phyloP scores from a whole-genome alignment of 1,139 yeast species.

The Lodderomyces elongisporus region DNA sequence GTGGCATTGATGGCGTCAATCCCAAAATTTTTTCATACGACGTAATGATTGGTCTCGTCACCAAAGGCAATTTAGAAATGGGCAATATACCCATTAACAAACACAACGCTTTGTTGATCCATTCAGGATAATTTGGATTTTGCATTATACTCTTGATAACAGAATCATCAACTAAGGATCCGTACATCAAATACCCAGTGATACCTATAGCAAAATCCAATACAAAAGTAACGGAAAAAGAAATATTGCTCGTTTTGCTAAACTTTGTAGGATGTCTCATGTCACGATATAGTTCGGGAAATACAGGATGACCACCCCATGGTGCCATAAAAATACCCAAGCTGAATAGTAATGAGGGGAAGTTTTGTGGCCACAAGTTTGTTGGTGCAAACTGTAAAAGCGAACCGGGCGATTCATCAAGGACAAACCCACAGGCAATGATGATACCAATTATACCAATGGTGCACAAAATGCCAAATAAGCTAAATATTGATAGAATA shows the following conservation, averaged over 20 bases:
- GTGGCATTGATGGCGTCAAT: constrained; percentile 8
- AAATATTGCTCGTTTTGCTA: constrained; percentile 21
- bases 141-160: constrained; percentile 35
- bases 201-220: constrained; percentile 32
- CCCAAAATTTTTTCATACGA: constrained; percentile 30
- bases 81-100: constrained; percentile 38
- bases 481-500: constrained; percentile 63
- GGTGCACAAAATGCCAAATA: constrained; percentile 72
- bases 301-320: constrained; percentile 89
- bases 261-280: constrained; percentile 69
- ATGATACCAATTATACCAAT: constrained; percentile 56
- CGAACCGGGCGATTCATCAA: constrained; percentile 57
- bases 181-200: constrained; percentile 41
- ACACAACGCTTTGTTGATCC: constrained; percentile 28
- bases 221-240: constrained; percentile 31
- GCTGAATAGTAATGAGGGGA: constrained; percentile 49
- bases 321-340: constrained; percentile 80
- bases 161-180: constrained; percentile 32
- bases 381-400: constrained; percentile 48
- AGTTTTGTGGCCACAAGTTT: constrained; percentile 48
- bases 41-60: constrained; percentile 37
- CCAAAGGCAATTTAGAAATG: constrained; percentile 37
- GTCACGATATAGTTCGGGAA: constrained; percentile 74
- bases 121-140: constrained; percentile 29
- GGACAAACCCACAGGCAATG: constrained; percentile 58